A percentile compares a stretch with the other conserved stretches of the same genome.
Evolutionary conservation across 495 filamentous ascomycete species (phyloP).

Genomic region (Copromyces sp.): DNA sequence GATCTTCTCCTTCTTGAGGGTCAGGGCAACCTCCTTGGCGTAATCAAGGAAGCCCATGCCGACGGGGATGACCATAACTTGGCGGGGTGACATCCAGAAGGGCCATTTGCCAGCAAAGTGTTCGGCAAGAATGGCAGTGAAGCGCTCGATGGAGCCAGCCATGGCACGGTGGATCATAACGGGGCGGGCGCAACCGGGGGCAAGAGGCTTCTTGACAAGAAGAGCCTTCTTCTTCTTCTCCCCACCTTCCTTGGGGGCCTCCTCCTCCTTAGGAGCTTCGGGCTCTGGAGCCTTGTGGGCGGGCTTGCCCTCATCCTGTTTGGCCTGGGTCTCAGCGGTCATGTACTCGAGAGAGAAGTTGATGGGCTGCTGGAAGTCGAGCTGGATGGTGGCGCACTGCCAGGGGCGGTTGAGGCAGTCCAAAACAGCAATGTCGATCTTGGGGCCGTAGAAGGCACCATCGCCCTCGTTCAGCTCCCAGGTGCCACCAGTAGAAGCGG

Average conservation of each 20-base stretch:
- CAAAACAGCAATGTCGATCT: slow-evolving; percentile 65
- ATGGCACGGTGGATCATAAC: slow-evolving; percentile 98
- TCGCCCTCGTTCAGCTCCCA: slow-evolving; percentile 92
- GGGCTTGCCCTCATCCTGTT: slow-evolving; percentile 24
- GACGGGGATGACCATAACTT: slow-evolving; percentile 86
- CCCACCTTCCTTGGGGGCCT: slow-evolving; percentile 1
- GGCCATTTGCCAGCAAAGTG: slow-evolving; percentile 98
- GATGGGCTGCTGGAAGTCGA: slow-evolving; percentile 88
- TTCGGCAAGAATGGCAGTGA: slow-evolving; percentile 86
- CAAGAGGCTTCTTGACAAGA: slow-evolving; percentile 38
- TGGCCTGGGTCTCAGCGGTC: slow-evolving; percentile 44
- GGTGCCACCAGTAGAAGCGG: slow-evolving; percentile 45
- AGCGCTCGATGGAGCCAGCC: slow-evolving; percentile 86
- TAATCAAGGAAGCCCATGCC: slow-evolving; percentile 79
- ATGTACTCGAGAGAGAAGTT: slow-evolving; percentile 35
- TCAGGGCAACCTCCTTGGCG: slow-evolving; percentile 64
- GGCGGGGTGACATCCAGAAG: slow-evolving; percentile 91
- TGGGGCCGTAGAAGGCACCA: slow-evolving; percentile 93
- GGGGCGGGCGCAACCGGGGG: slow-evolving; percentile 71
- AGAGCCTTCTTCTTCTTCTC: slow-evolving; percentile 25
- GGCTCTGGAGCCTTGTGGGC: slow-evolving; percentile 35
- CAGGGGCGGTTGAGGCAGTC: slow-evolving; percentile 32
- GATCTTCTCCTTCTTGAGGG: slow-evolving; percentile 40
- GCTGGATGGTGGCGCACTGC: slow-evolving; percentile 94
- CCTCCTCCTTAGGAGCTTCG: slow-evolving; percentile 19